These are phyloP conservation scores for Zanthoxylum bungeanum DNA, from an alignment of 345 rosid species.

Conservation along the genomic window DNA sequence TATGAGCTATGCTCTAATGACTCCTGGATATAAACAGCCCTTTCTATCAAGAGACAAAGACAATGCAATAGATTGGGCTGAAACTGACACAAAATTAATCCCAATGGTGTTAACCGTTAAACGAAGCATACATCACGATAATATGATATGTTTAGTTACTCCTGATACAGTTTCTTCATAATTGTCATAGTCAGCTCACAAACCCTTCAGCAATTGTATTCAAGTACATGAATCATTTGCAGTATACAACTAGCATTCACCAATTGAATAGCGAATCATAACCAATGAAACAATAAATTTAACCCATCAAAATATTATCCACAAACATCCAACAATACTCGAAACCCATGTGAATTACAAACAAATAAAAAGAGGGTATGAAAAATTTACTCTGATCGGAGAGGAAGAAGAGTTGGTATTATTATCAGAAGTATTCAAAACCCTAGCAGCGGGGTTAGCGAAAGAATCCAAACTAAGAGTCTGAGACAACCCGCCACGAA, in stretches of 20 bases:
- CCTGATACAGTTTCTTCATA: background rate
- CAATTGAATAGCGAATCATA: background rate
- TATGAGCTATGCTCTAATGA: background rate
- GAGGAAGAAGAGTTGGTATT: slow-evolving; percentile 27
- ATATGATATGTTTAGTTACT: background rate
- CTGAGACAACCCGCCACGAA: slow-evolving; percentile 53
- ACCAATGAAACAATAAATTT: background rate
- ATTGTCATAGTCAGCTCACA: background rate
- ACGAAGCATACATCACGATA: background rate
- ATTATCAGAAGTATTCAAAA: slow-evolving; percentile 49
- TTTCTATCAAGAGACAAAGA: background rate
- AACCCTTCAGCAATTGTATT: background rate
- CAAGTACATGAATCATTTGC: background rate
- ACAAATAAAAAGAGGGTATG: background rate
- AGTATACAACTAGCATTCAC: background rate
- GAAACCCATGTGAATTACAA: background rate
- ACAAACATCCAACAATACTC: background rate
- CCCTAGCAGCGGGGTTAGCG: slow-evolving; percentile 33
- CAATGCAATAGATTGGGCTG: background rate
- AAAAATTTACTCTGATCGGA: slow-evolving; percentile 41
- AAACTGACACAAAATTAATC: background rate
- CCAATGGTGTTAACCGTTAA: background rate
- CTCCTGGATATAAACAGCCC: background rate
- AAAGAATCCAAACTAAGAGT: slow-evolving; percentile 20
- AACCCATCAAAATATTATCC: background rate